phyloP scores from a whole-genome alignment of 2,329 filamentous ascomycete genomes.

The Knoxdaviesia capensis region DNA sequence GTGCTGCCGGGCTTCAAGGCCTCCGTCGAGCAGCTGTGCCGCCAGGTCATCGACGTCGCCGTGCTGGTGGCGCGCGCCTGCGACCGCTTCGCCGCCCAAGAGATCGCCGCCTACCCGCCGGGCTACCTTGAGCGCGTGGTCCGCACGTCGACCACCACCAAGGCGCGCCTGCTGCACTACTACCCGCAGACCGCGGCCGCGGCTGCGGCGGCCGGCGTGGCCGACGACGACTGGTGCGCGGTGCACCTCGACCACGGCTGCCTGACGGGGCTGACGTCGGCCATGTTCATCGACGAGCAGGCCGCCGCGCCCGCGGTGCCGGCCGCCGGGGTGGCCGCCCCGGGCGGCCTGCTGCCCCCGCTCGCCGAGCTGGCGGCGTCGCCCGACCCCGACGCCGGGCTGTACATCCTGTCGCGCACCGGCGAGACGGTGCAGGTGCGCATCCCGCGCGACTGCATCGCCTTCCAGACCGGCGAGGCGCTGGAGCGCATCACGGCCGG shows the following conservation, averaged over 20 bases:
- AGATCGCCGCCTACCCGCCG: constrained; percentile 54
- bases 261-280: constrained; percentile 78
- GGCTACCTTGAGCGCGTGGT: constrained; percentile 81
- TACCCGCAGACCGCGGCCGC: constrained; percentile 40
- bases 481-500: constrained; percentile 82
- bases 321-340: constrained; percentile 6
- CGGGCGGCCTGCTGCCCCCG: constrained; percentile 18
- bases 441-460: constrained; percentile 79
- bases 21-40: constrained; percentile 57
- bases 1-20: constrained; percentile 56
- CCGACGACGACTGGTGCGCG: constrained; percentile 85
- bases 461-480: constrained; percentile 89
- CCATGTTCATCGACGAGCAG: constrained; percentile 84
- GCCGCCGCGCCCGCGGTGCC: constrained; percentile 16
- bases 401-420: constrained; percentile 83
- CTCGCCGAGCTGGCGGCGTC: constrained; percentile 54
- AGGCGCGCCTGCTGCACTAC: constrained; percentile 84
- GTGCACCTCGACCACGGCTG: constrained; percentile 84
- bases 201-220: constrained; percentile 16
- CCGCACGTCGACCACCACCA: constrained; percentile 66
- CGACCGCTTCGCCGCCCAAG: constrained; percentile 62
- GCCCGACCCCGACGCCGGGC: constrained; percentile 65
- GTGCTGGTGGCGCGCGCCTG: constrained; percentile 79
- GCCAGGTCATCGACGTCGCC: constrained; percentile 73
- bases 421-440: constrained; percentile 75